Evolutionary conservation across 2,329 filamentous ascomycete genomes (phyloP).

Genomic region (Bipolaris sorokiniana): DNA sequence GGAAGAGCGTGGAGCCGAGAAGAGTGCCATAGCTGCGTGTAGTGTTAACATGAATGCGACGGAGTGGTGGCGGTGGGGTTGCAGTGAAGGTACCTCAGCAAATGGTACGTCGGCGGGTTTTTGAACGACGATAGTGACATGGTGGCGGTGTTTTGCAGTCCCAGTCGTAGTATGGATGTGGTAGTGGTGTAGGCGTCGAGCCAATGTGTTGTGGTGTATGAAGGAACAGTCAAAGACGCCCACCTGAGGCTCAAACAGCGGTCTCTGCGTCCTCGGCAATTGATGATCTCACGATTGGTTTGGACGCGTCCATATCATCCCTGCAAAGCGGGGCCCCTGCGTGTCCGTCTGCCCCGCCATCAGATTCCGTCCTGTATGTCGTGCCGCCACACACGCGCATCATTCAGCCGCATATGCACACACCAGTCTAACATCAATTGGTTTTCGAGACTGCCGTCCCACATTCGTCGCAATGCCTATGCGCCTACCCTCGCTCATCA

Average conservation of each 20-base stretch:
- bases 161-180: background rate
- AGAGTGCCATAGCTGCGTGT: constrained; percentile 78
- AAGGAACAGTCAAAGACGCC: background rate
- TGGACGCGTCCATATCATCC: constrained; percentile 9
- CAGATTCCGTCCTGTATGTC: background rate
- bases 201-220: background rate
- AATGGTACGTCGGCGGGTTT: constrained; percentile 75
- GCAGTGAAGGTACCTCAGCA: constrained; percentile 65
- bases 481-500: constrained; percentile 39
- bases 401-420: background rate
- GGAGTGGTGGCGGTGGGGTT: background rate
- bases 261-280: constrained; percentile 17
- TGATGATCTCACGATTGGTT: constrained; percentile 31
- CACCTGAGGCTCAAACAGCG: background rate
- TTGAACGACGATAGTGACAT: constrained; percentile 60
- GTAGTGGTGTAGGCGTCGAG: background rate
- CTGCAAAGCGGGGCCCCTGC: constrained; percentile 3
- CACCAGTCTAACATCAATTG: background rate
- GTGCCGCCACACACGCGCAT: background rate
- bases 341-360: constrained; percentile 1
- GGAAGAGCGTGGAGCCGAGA: constrained; percentile 84
- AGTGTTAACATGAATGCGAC: constrained; percentile 1
- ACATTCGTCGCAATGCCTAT: constrained; percentile 14
- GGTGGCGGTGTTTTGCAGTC: constrained; percentile 4
- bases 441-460: background rate